Evolutionary conservation across 805 yeast species (phyloP).

Genomic region (Saturnispora serradocipensis): DNA sequence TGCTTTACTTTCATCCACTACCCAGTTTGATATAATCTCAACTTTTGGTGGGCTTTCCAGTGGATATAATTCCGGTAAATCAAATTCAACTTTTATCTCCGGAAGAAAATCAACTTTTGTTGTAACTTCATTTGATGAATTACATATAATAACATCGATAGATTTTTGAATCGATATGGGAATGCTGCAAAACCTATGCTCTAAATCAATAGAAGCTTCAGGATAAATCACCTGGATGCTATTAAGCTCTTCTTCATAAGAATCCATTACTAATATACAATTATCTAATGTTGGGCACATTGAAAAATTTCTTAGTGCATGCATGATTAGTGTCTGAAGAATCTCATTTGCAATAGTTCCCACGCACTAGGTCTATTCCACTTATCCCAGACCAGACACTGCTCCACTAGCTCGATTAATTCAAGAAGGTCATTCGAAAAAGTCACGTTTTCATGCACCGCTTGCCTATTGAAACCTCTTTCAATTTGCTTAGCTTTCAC

Average conservation of each 20-base stretch:
- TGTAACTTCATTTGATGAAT: not conserved
- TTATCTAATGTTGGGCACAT: not conserved
- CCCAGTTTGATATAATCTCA: conserved; percentile 25
- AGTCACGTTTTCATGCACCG: not conserved
- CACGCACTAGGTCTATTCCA: conserved; percentile 6
- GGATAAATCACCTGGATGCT: conserved; percentile 35
- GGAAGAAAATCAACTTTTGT: conserved; percentile 25
- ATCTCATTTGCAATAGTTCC: conserved; percentile 4
- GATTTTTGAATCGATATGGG: conserved; percentile 21
- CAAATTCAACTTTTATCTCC: conserved; percentile 23
- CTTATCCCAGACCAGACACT: conserved; percentile 8
- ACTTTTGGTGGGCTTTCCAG: conserved; percentile 22
- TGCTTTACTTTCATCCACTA: conserved; percentile 14
- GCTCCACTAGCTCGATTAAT: not conserved
- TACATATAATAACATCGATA: conserved; percentile 15
- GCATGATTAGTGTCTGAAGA: not conserved
- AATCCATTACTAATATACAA: conserved; percentile 12
- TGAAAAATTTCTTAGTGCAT: not conserved
- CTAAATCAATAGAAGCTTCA: conserved; percentile 19
- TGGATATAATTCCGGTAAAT: conserved; percentile 31
- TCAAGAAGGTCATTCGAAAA: not conserved
- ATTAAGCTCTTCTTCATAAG: conserved; percentile 30
- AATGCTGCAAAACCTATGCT: conserved; percentile 21
- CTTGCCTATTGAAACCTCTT: not conserved
- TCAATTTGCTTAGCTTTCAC: not conserved